A percentile compares a stretch with the other conserved stretches of the same genome.
phyloP scores from a whole-genome alignment of 1,284 basidiomycete genomes.

The Cutaneotrichosporon cavernicola region DNA sequence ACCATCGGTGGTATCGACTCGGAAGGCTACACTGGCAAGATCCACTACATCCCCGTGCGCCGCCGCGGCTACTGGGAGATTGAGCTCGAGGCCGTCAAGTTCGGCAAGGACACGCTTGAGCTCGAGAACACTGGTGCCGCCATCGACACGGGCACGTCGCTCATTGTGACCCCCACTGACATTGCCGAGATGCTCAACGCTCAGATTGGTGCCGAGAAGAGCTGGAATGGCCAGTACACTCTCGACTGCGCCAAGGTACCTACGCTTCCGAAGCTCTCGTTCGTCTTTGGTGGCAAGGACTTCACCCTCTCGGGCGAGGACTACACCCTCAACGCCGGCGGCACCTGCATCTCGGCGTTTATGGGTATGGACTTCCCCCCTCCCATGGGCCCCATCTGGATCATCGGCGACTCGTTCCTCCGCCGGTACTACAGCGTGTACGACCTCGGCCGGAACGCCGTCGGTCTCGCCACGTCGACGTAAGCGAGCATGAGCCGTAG shows the following conservation, averaged over 20 bases:
- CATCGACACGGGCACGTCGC: constrained; percentile 75
- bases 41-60: constrained; percentile 86
- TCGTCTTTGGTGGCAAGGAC: constrained; percentile 76
- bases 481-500: neutral
- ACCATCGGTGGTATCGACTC: constrained; percentile 90
- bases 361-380: constrained; percentile 88
- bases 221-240: constrained; percentile 92
- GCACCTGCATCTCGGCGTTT: constrained; percentile 93
- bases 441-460: constrained; percentile 66
- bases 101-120: constrained; percentile 81
- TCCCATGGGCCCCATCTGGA: constrained; percentile 85
- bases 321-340: constrained; percentile 84
- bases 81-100: constrained; percentile 78
- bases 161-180: constrained; percentile 72
- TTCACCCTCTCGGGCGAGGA: constrained; percentile 81
- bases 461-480: constrained; percentile 41
- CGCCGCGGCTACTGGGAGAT: constrained; percentile 99
- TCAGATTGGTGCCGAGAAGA: constrained; percentile 79
- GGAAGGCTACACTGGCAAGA: constrained; percentile 74
- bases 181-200: constrained; percentile 94
- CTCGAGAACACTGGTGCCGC: constrained; percentile 90
- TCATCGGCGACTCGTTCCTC: constrained; percentile 84
- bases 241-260: constrained; percentile 86
- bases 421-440: constrained; percentile 92
- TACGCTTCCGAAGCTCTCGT: constrained; percentile 77